phyloP scores from a whole-genome alignment of 1,284 basidiomycete genomes.

The Boletus smithii region DNA sequence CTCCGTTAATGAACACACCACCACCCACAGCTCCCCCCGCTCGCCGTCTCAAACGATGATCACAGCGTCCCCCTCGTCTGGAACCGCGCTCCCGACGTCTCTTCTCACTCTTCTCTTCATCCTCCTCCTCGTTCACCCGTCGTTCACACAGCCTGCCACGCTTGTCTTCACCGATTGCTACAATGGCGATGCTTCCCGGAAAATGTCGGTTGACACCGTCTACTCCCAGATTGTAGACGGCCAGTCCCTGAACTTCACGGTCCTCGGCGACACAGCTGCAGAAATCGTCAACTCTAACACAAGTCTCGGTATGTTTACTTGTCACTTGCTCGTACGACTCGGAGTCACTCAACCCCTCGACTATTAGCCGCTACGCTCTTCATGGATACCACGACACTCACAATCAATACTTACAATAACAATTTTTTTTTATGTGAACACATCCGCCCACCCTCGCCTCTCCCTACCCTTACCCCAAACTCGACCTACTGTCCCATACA shows the following conservation, averaged over 20 bases:
- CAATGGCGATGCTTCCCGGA: conserved; percentile 47
- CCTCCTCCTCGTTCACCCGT: conserved; percentile 24
- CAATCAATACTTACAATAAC: conserved; percentile 68
- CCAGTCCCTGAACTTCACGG: conserved; percentile 59
- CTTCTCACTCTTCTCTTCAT: conserved; percentile 13
- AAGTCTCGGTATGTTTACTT: conserved; percentile 51
- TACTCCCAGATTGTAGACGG: conserved; percentile 69
- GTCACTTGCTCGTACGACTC: conserved; percentile 1
- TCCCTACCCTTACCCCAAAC: conserved; percentile 42
- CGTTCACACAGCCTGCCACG: conserved; percentile 47
- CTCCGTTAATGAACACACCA: conserved; percentile 21
- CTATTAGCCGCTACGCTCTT: conserved; percentile 72
- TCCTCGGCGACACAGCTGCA: conserved; percentile 57
- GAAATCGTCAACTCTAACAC: conserved; percentile 58
- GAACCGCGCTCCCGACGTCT: background rate
- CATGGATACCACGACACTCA: conserved; percentile 75
- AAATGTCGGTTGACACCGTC: conserved; percentile 66
- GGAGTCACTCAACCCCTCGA: background rate
- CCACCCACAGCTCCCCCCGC: conserved; percentile 10
- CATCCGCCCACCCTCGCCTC: conserved; percentile 70
- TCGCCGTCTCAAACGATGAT: conserved; percentile 25
- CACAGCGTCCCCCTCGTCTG: conserved; percentile 4
- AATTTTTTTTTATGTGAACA: conserved; percentile 72
- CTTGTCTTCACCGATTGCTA: conserved; percentile 61
- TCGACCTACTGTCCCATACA: conserved; percentile 69